phyloP scores from a whole-genome alignment of 176 grass and related monocot genomes.

The Oryza punctata region DNA sequence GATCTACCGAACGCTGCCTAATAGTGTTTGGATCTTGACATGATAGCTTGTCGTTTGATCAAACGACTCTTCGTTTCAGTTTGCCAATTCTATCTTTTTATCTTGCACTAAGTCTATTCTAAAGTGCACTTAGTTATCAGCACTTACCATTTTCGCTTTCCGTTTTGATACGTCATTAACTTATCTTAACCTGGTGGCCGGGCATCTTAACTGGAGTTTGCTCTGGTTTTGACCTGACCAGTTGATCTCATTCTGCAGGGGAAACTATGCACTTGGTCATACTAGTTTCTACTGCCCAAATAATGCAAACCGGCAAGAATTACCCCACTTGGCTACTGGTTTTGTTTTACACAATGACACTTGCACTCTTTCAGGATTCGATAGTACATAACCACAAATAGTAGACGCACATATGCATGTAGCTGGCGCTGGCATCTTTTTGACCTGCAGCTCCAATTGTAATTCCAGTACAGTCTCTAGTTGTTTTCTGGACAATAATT shows the following conservation, averaged over 20 bases:
- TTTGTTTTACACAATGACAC: not conserved
- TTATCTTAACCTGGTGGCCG: not conserved
- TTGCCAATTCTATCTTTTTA: not conserved
- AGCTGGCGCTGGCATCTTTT: not conserved
- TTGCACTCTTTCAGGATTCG: too few species aligned
- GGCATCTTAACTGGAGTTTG: not conserved
- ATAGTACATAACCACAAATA: not conserved
- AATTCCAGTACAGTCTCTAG: too few species aligned
- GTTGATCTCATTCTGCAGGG: not conserved
- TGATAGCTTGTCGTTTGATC: constrained; percentile 1
- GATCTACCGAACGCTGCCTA: too few species aligned
- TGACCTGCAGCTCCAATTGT: too few species aligned
- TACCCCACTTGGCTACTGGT: not conserved
- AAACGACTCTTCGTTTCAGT: not conserved
- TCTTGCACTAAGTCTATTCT: not conserved
- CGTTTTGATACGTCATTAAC: not conserved
- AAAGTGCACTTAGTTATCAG: constrained; percentile 1
- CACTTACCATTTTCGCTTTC: constrained; percentile 11
- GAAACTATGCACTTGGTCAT: not conserved
- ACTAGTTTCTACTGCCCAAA: not conserved
- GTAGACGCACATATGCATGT: not conserved
- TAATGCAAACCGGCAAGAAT: not conserved
- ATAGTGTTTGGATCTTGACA: not conserved
- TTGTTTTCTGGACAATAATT: not conserved
- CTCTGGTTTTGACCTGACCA: not conserved